These are phyloP conservation scores for Vitis amurensis DNA, from an alignment of 164 flowering plant species.

Conservation along the genomic window DNA sequence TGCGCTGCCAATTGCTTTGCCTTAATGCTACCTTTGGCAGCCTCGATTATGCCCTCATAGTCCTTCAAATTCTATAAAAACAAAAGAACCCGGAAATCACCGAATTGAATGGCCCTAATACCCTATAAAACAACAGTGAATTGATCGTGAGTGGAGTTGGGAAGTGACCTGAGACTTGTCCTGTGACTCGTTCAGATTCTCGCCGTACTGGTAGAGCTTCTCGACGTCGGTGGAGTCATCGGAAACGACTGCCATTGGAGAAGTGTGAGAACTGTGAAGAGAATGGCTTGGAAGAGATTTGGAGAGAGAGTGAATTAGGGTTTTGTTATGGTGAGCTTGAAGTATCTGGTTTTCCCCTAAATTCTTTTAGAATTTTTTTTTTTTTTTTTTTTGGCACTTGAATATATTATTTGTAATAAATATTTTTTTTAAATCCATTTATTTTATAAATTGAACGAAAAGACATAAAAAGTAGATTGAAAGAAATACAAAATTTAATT, in stretches of 20 bases:
- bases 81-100: background rate
- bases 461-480: no score
- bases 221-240: slow-evolving; percentile 78
- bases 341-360: no score
- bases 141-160: slow-evolving; percentile 3
- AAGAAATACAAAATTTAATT: no score
- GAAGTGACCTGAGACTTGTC: slow-evolving; percentile 80
- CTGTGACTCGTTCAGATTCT: slow-evolving; percentile 82
- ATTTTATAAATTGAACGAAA: no score
- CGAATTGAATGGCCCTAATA: background rate
- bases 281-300: no score
- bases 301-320: no score
- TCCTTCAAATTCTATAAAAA: slow-evolving; percentile 65
- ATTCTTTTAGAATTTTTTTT: no score
- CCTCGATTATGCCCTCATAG: slow-evolving; percentile 74
- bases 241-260: slow-evolving; percentile 42
- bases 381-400: no score
- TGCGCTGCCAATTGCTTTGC: slow-evolving; percentile 93
- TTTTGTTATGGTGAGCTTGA: no score
- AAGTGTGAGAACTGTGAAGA: no score
- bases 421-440: no score
- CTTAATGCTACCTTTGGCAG: slow-evolving; percentile 72
- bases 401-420: no score
- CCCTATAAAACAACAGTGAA: background rate
- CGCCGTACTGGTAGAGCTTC: slow-evolving; percentile 91